Evolutionary conservation across 2,329 filamentous ascomycete species (phyloP), one percentile per base, ranked within the genome.

Genomic region (Herpotrichia juniperi): DNA sequence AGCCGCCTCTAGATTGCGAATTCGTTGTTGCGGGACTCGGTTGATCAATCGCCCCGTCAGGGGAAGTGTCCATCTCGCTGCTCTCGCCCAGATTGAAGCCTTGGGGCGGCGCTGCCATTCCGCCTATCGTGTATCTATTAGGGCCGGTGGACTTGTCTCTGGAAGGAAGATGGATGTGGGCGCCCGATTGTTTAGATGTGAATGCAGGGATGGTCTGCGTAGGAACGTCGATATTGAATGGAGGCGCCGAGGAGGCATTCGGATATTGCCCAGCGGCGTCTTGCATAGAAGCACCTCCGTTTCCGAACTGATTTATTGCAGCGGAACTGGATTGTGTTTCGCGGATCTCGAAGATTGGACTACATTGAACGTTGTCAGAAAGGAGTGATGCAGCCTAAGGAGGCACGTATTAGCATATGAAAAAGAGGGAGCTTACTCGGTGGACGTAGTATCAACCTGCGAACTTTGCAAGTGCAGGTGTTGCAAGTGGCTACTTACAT

Each of bases 21-120:
- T 68, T 62, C 4, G 53, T 57, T 12, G 72, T 73, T 16, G 67
- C 63, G 1, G 73, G 72, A 25, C 69, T 71, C 14, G 68, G 49
- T 14, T 69, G 62, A 46, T 73, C 71, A 42, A 45, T 53, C 30
- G 54, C 53, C 24, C 32, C 53, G 40, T 73, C 68, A 2, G 68
- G 60, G 3, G 71, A 69, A 1, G 66, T 53, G 40, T 76, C 73
- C 72, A 76, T 75, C 22, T 75, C 72, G 28, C 51, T 66, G 7
- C 48, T 50, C 11, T 69, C 67, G 14, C 46, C 50, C 42, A 65
- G 24, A 44, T 32, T 46, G 39, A 61, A 31, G 53, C 40, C 43
- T 62, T 21, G 30, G 11, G 35, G 3, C 14, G 37, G 28, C 14
- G 48, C 3, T 10, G 6, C 16, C 2, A 55, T 39, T 22, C 49